Conservation (phyloP, 345 rosid genomes). For the Salix dunnii region DNA sequence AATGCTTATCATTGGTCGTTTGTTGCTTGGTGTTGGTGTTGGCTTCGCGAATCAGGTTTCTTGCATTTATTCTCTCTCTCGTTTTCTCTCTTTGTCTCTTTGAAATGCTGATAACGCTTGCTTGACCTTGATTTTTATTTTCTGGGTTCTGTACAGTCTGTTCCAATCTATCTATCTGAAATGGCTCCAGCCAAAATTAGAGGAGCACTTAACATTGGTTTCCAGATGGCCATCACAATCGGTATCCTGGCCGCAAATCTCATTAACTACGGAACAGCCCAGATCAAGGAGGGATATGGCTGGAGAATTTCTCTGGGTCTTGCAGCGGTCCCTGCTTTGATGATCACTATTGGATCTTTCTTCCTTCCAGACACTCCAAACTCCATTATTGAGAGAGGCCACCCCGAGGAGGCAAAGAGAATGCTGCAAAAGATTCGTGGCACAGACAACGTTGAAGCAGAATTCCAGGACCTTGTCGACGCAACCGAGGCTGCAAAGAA, state of each 20-base stretch:
- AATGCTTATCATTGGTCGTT: conserved; percentile 45
- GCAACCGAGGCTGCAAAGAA: conserved; percentile 23
- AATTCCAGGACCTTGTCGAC: conserved; percentile 25
- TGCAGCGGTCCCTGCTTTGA: conserved; percentile 35
- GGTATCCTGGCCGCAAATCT: conserved; percentile 37
- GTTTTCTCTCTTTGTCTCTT: background rate
- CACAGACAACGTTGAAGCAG: conserved; percentile 27
- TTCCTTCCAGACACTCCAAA: conserved; percentile 45
- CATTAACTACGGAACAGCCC: conserved; percentile 25
- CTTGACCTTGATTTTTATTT: background rate
- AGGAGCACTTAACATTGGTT: conserved; percentile 37
- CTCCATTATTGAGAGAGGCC: conserved; percentile 41
- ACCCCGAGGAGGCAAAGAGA: conserved; percentile 22
- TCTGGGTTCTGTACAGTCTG: conserved; percentile 20
- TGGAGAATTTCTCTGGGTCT: conserved; percentile 40
- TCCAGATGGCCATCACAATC: conserved; percentile 33
- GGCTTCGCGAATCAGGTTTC: conserved; percentile 41
- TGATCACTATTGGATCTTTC: conserved; percentile 21
- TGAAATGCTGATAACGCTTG: background rate
- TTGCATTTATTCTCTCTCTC: too few species aligned
- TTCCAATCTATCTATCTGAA: conserved; percentile 44
- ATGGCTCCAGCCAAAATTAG: conserved; percentile 40
- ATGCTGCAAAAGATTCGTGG: conserved; percentile 37
- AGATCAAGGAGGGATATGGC: conserved; percentile 24
- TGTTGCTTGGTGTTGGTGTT: conserved; percentile 45